A percentile compares a stretch with the other conserved stretches of the same genome.
phyloP scores from a whole-genome alignment of 108 stramenopile genomes.

The Nitzschia sp. region DNA sequence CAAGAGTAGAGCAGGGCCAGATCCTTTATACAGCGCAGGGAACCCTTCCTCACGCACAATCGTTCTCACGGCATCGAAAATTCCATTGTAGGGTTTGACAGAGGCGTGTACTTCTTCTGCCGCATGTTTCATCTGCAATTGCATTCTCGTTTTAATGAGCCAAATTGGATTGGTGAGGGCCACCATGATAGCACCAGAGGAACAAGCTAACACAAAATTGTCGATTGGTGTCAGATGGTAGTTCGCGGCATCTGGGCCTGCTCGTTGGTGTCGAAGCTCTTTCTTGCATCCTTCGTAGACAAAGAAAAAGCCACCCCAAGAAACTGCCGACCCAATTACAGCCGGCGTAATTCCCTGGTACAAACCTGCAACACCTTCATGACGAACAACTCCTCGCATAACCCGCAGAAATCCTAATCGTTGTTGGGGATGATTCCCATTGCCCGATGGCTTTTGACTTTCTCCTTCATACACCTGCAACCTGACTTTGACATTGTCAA shows the following conservation, averaged over 20 bases:
- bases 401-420: slow-evolving; percentile 29
- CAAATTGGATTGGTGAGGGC: slow-evolving; percentile 95
- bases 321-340: slow-evolving; percentile 83
- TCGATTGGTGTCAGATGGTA: slow-evolving; percentile 51
- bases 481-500: slow-evolving; percentile 94
- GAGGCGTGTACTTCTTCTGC: slow-evolving; percentile 27
- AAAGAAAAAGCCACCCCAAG: slow-evolving; percentile 98
- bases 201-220: slow-evolving; percentile 64
- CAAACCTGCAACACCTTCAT: slow-evolving; percentile 83
- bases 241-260: background rate
- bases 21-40: slow-evolving; percentile 91
- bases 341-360: slow-evolving; percentile 93
- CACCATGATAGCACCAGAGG: slow-evolving; percentile 89
- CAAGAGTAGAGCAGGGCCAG: slow-evolving; percentile 89
- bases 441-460: background rate
- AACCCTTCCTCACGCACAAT: slow-evolving; percentile 92
- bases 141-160: slow-evolving; percentile 96
- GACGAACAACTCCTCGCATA: slow-evolving; percentile 51
- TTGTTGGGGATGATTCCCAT: slow-evolving; percentile 14
- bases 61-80: slow-evolving; percentile 69
- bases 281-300: slow-evolving; percentile 91
- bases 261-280: slow-evolving; percentile 31
- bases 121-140: slow-evolving; percentile 82
- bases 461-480: slow-evolving; percentile 83
- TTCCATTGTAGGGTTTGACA: slow-evolving; percentile 71